A percentile compares a stretch with the other conserved stretches of the same genome.
phyloP scores from a whole-genome alignment of 805 yeast species.

The Ogataea trehalophila region DNA sequence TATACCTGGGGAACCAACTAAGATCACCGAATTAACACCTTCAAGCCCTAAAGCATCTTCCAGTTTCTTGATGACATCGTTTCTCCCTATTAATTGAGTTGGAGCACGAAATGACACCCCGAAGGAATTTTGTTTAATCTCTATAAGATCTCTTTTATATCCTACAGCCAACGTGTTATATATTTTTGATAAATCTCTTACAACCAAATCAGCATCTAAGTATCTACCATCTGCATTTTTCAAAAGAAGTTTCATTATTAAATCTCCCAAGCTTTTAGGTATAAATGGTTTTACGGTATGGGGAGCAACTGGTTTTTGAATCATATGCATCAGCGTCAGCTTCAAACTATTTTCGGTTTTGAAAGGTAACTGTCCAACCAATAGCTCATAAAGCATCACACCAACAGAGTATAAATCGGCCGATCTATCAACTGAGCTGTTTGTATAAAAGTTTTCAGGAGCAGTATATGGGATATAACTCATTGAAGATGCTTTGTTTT shows the following conservation, averaged over 20 bases:
- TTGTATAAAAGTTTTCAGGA: conserved; percentile 44
- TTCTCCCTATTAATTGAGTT: conserved; percentile 26
- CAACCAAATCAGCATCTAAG: conserved; percentile 29
- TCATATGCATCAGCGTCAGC: conserved; percentile 36
- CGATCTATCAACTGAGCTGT: conserved; percentile 37
- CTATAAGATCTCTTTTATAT: background rate
- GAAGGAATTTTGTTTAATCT: background rate
- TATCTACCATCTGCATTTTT: conserved; percentile 39
- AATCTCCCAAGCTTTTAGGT: conserved; percentile 29
- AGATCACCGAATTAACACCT: conserved; percentile 25
- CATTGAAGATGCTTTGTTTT: conserved; percentile 34
- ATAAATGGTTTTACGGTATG: conserved; percentile 28
- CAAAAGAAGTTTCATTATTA: conserved; percentile 39
- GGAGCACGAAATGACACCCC: conserved; percentile 12
- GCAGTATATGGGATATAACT: conserved; percentile 43
- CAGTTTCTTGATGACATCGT: conserved; percentile 19
- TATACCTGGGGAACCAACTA: conserved; percentile 40
- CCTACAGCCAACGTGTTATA: conserved; percentile 17
- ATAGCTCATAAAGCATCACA: conserved; percentile 43
- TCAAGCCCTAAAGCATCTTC: conserved; percentile 17
- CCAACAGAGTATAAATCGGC: conserved; percentile 48
- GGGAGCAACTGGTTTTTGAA: conserved; percentile 39
- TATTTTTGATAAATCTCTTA: conserved; percentile 32
- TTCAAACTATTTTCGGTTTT: conserved; percentile 35
- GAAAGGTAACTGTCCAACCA: conserved; percentile 43